Percentiles rank a stretch among this genome's conserved stretches.
Evolutionary conservation across 805 yeast genomes (phyloP).

Genomic region (Kodamaea fukazawae): DNA sequence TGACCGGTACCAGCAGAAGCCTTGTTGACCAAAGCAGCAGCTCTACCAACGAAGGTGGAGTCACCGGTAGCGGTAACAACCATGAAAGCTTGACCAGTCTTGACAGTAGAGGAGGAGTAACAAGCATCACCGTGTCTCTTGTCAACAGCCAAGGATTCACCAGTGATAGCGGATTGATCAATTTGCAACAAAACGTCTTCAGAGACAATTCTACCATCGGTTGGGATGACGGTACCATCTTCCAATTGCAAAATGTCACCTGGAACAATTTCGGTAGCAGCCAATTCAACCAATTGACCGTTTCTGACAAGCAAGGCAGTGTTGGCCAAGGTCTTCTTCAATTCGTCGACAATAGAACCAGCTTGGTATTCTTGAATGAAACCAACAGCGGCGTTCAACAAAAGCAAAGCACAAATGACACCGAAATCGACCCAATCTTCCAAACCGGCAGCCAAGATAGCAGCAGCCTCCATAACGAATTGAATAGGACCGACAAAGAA

Average conservation of each 20-base stretch:
- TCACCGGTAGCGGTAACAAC: conserved; percentile 94
- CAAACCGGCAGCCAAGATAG: conserved; percentile 90
- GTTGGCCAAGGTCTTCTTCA: conserved; percentile 92
- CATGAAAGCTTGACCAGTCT: conserved; percentile 95
- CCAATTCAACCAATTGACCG: conserved; percentile 71
- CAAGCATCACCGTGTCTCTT: conserved; percentile 83
- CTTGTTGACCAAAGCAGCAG: conserved; percentile 93
- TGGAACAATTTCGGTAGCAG: conserved; percentile 85
- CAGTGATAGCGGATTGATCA: conserved; percentile 96
- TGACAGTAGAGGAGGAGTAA: conserved; percentile 91
- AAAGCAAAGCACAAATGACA: conserved; percentile 84
- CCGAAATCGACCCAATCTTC: conserved; percentile 99
- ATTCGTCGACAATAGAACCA: conserved; percentile 95
- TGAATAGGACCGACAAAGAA: conserved; percentile 95
- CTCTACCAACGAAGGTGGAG: conserved; percentile 93
- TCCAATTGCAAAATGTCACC: conserved; percentile 92
- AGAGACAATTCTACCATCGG: conserved; percentile 87
- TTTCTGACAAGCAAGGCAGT: conserved; percentile 83
- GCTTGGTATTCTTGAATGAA: conserved; percentile 97
- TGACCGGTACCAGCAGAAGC: conserved; percentile 93
- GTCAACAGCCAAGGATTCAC: conserved; percentile 96
- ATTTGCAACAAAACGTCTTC: conserved; percentile 85
- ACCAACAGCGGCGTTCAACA: conserved; percentile 91
- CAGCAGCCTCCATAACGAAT: conserved; percentile 97
- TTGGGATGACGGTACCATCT: conserved; percentile 90